Evolutionary conservation across 2,329 filamentous ascomycete genomes (phyloP).

Genomic region (Botrytis fragariae): DNA sequence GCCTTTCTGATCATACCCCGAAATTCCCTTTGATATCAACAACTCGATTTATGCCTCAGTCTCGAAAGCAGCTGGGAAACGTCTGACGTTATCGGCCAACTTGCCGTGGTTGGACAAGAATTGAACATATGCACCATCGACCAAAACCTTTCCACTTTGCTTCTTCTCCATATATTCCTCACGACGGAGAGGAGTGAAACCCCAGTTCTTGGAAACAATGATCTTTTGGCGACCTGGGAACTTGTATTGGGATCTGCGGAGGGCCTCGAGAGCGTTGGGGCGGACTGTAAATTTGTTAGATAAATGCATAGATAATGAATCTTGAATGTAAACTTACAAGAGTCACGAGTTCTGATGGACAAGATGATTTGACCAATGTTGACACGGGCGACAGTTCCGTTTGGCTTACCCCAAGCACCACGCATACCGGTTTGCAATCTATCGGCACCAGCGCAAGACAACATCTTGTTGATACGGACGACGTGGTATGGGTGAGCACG

Average conservation of each 20-base stretch:
- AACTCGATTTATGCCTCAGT: constrained; percentile 35
- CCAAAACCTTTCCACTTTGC: constrained; percentile 87
- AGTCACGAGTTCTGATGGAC: constrained; percentile 94
- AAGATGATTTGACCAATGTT: constrained; percentile 99
- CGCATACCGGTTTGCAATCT: constrained; percentile 99
- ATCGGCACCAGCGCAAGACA: constrained; percentile 99
- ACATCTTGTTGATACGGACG: constrained; percentile 99
- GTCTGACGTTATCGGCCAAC: constrained; percentile 82
- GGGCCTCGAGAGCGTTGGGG: constrained; percentile 91
- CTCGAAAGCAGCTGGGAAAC: constrained; percentile 89
- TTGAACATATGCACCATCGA: constrained; percentile 99
- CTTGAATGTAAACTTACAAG: constrained; percentile 55
- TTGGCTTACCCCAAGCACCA: constrained; percentile 99
- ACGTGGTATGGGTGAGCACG: constrained; percentile 99
- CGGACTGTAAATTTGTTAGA: constrained; percentile 59
- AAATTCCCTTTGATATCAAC: constrained; percentile 15
- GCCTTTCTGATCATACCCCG: constrained; percentile 29
- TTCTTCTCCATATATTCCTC: constrained; percentile 98
- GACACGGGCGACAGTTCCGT: constrained; percentile 98
- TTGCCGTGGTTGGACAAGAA: constrained; percentile 94
- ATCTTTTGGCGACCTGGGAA: constrained; percentile 99
- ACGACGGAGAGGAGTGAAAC: constrained; percentile 96
- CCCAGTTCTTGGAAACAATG: constrained; percentile 99
- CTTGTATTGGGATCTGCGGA: constrained; percentile 99
- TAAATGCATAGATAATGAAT: neutral